Evolutionary conservation across 352 stramenopile genomes (phyloP).

Genomic region (Blastocystis sp.): DNA sequence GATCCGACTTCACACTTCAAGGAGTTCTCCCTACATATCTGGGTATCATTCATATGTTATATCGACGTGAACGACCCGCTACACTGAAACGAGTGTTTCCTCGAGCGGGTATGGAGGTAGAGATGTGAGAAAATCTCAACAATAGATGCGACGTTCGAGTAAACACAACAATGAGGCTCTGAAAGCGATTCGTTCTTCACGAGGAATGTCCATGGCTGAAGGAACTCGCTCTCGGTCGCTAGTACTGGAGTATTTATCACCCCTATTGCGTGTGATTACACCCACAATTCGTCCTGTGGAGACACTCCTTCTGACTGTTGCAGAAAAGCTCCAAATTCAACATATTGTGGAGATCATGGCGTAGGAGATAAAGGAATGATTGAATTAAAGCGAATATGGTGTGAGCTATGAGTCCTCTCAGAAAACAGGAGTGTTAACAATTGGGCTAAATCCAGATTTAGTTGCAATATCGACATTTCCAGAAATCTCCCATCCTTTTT

Average conservation of each 20-base stretch:
- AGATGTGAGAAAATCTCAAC: neutral
- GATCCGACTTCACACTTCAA: constrained; percentile 27
- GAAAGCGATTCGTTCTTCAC: neutral
- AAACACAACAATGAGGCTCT: neutral
- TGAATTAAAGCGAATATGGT: constrained; percentile 18
- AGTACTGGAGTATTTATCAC: constrained; percentile 1
- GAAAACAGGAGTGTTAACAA: neutral
- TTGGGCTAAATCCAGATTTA: constrained; percentile 5
- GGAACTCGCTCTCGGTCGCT: neutral
- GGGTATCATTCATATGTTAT: constrained; percentile 50
- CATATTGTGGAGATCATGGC: constrained; percentile 30
- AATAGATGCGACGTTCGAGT: neutral
- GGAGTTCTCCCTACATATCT: neutral
- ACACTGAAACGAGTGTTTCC: neutral
- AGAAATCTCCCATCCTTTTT: neutral
- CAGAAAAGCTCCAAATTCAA: constrained; percentile 12
- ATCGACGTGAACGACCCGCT: neutral
- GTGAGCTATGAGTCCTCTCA: constrained; percentile 18
- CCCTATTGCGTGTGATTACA: constrained; percentile 1
- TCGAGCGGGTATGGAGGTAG: neutral
- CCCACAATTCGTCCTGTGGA: constrained; percentile 41
- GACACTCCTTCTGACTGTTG: constrained; percentile 8
- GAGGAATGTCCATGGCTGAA: neutral
- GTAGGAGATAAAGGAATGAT: neutral
- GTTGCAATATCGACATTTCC: constrained; percentile 11